Percentiles rank a stretch among this genome's conserved stretches.
phyloP scores from a whole-genome alignment of 257 asterid genomes.

The Solanum chilense region DNA sequence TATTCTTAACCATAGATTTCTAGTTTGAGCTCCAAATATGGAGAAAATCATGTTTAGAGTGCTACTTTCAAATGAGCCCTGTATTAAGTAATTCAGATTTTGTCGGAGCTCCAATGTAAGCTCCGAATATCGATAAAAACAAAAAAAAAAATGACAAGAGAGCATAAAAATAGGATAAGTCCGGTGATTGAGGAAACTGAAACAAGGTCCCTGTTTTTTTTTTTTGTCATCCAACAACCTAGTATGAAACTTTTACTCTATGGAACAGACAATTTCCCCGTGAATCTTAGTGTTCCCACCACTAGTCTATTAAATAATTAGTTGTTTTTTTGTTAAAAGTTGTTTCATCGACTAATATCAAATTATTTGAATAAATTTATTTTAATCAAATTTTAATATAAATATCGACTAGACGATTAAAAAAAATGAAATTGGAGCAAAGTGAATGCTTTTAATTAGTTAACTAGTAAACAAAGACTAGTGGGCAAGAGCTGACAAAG shows the following conservation, averaged over 20 bases:
- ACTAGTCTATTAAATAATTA: no score
- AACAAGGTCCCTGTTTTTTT: not conserved
- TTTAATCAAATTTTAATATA: no score
- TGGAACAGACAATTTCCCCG: not conserved
- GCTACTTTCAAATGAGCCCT: no score
- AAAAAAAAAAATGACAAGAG: not conserved
- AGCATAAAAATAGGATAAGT: no score
- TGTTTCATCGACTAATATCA: no score
- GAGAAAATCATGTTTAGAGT: no score
- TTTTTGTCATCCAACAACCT: not conserved
- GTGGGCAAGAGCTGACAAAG: not conserved
- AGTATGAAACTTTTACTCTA: not conserved
- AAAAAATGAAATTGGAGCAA: not conserved
- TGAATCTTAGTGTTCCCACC: not conserved
- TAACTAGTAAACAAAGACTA: not conserved
- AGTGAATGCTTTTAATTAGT: not conserved
- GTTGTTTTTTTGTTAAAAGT: no score
- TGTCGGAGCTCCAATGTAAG: rapidly evolving
- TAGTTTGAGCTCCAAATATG: no score
- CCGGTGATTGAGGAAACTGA: not conserved
- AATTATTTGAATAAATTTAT: no score
- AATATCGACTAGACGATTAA: no score
- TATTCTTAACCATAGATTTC: no score
- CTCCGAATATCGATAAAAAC: not conserved
- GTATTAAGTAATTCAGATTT: no score